Base-by-base conservation (phyloP, 768 basidiomycete genomes). In the Rhodotorula graminis region DNA sequence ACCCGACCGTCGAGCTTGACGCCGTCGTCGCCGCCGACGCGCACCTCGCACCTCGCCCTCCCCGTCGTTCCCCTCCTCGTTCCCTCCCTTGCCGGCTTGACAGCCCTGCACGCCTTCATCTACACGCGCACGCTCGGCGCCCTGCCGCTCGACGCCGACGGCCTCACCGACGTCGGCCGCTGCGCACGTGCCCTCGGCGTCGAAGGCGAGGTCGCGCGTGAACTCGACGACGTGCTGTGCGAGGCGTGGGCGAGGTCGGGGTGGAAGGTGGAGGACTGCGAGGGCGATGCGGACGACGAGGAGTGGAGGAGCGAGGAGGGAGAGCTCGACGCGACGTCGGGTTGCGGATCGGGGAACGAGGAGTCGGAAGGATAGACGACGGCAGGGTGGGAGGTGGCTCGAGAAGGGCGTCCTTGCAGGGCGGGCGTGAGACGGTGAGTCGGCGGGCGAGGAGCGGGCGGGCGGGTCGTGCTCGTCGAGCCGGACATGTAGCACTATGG, bases 81-180 rank as follows among this genome's bases (percentile, higher is more conserved):
- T 19, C 55, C 67, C 18, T 69, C 67, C 18, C n/a, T 63, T 2
- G 11, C 27, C 8, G 61, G 61, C 27, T 63, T 69, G 46, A 11
- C 61, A 3, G 31, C 42, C 55, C 31, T 69, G 4, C 67, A 69
- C 67, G 37, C 67, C 27, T 69, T 19, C 55, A 16, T 59, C 12
- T 47, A 61, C 60, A 31, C 70, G 19, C 23, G 15, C 37, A 14
- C 56, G 33, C 56, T 37, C 33, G 33, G 16, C 25, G 50, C 50
- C 50, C 10, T 25, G 2, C 9, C 50, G 9, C 50, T 12, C 23
- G n/a, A 46, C 44, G 44, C 12, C 14, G 44, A 46, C 44, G 25
- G 8, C 25, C 15, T 31, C 25, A 46, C 56, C 55, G 46, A 37
- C 25, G 14, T 66, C 18, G 31, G 64, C 46, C 25, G 6, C 6